Conservation (phyloP, 2,329 filamentous ascomycete genomes). For the Drechslerella stenobrocha region DNA sequence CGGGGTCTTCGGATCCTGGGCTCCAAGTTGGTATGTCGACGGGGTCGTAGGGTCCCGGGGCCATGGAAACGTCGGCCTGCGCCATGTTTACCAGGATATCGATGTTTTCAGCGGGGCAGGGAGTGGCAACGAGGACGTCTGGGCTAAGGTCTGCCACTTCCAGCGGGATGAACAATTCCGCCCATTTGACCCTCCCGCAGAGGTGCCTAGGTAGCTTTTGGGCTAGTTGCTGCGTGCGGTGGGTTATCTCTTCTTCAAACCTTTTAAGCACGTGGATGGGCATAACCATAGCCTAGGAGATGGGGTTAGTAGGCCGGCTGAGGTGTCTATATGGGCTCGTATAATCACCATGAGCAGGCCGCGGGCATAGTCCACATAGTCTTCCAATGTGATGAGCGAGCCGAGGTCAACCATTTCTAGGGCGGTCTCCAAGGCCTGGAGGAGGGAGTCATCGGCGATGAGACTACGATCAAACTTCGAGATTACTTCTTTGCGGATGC, state of each 20-base stretch:
- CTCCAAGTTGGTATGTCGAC: neutral
- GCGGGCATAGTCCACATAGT: conserved; percentile 35
- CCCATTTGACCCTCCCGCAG: conserved; percentile 37
- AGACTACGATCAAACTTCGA: conserved; percentile 31
- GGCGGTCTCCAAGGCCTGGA: conserved; percentile 29
- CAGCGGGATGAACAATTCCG: conserved; percentile 23
- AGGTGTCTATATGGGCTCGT: neutral
- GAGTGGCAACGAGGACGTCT: neutral
- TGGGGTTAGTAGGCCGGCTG: neutral
- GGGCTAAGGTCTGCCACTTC: neutral
- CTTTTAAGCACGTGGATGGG: conserved; percentile 24
- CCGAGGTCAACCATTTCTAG: conserved; percentile 46
- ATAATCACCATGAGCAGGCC: conserved; percentile 29
- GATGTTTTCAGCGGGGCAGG: neutral
- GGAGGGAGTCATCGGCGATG: conserved; percentile 22
- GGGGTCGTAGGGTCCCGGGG: conserved; percentile 25
- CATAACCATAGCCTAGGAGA: conserved; percentile 15
- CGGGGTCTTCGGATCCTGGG: neutral
- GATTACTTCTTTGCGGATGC: conserved; percentile 20
- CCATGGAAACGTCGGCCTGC: conserved; percentile 9
- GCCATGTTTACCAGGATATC: conserved; percentile 22
- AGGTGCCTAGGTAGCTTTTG: conserved; percentile 28
- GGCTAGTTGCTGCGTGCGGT: conserved; percentile 18
- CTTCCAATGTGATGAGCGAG: conserved; percentile 43
- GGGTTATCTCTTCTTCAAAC: conserved; percentile 31